A percentile compares a stretch with the other conserved stretches of the same genome.
These are phyloP conservation scores for Gracilaria gracilis DNA, from an alignment of 23 red algal species.

Conservation along the genomic window DNA sequence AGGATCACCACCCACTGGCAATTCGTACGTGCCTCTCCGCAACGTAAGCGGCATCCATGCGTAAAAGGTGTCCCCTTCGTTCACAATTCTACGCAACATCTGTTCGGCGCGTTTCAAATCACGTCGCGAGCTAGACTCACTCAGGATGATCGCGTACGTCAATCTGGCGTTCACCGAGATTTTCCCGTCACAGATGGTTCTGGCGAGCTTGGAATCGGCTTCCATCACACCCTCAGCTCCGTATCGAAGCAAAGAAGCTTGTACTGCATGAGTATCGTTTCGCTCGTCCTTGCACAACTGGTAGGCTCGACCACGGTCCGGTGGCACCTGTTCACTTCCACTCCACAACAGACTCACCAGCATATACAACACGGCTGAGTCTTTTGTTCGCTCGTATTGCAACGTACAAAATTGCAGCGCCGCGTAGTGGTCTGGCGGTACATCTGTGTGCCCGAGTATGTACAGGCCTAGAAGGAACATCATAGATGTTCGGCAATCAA, in stretches of 20 bases:
- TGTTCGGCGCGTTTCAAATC: background rate
- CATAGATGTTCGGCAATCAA: background rate
- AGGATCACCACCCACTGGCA: background rate
- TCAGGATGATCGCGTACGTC: background rate
- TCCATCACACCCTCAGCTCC: background rate
- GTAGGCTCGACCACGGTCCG: background rate
- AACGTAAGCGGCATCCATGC: background rate
- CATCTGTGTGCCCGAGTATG: background rate
- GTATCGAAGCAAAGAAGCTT: conserved; percentile 5
- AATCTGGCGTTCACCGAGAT: background rate
- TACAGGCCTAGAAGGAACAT: background rate
- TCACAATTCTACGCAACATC: background rate
- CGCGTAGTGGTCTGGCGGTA: background rate
- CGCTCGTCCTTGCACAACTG: background rate
- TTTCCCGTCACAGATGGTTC: background rate
- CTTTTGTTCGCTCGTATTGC: background rate
- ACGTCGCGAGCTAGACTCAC: background rate
- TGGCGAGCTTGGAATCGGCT: background rate
- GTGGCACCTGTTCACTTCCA: background rate
- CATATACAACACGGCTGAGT: background rate
- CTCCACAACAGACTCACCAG: background rate
- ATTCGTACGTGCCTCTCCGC: background rate
- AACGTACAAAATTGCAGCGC: background rate
- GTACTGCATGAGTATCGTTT: background rate
- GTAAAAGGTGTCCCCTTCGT: background rate